Percentiles rank a stretch among this genome's conserved stretches.
Conservation (phyloP, 495 filamentous ascomycete genomes). For the Podospora conica region DNA sequence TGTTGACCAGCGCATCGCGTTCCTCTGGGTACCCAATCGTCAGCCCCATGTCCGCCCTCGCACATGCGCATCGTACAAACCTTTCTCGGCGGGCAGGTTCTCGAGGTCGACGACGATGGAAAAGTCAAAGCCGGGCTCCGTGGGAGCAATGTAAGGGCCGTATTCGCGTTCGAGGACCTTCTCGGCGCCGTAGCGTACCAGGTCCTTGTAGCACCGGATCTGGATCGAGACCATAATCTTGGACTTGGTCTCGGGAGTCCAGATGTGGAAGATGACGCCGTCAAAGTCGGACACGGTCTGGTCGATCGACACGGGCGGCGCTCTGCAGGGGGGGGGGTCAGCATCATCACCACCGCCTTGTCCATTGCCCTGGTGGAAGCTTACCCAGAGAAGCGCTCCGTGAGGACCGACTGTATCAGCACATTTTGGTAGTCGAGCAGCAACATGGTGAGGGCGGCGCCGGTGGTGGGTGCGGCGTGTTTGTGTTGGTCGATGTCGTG, state of each 20-base stretch:
- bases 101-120: slow-evolving; percentile 84
- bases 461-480: slow-evolving; percentile 7
- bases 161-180: slow-evolving; percentile 90
- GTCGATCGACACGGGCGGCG: slow-evolving; percentile 80
- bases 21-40: slow-evolving; percentile 47
- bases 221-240: slow-evolving; percentile 89
- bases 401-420: slow-evolving; percentile 89
- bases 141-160: slow-evolving; percentile 77
- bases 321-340: slow-evolving; percentile 45
- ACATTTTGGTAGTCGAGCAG: slow-evolving; percentile 99
- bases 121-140: slow-evolving; percentile 92
- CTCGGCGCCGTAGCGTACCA: slow-evolving; percentile 87
- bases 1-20: slow-evolving; percentile 74
- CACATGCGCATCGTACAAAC: slow-evolving; percentile 29
- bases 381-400: slow-evolving; percentile 89
- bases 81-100: slow-evolving; percentile 70
- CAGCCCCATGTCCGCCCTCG: neutral
- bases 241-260: slow-evolving; percentile 85
- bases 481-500: slow-evolving; percentile 10
- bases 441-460: slow-evolving; percentile 59
- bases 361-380: slow-evolving; percentile 6
- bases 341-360: neutral
- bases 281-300: slow-evolving; percentile 98
- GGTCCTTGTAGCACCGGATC: slow-evolving; percentile 88
- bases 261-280: slow-evolving; percentile 94